A percentile compares a stretch with the other conserved stretches of the same genome.
phyloP scores from a whole-genome alignment of 768 basidiomycete genomes.

The Phaeotremella skinneri region DNA sequence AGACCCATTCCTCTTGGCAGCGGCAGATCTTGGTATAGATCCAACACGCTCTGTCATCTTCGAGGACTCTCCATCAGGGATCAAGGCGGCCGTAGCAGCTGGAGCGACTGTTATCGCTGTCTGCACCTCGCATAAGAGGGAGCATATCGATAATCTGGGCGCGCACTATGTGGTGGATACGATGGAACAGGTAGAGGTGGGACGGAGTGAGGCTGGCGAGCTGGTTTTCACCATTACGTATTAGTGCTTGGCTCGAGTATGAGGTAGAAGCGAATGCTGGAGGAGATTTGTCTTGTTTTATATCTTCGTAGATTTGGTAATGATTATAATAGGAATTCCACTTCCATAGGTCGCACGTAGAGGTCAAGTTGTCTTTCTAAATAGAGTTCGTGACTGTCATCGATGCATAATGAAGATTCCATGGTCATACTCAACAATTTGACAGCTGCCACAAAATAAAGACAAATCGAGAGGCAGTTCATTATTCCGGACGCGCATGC shows the following conservation, averaged over 20 bases:
- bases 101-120: slow-evolving; percentile 52
- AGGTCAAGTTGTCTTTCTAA: no score
- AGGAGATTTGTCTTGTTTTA: no score
- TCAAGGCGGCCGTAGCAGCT: slow-evolving; percentile 50
- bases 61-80: slow-evolving; percentile 52
- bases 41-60: slow-evolving; percentile 56
- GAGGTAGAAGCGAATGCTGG: not conserved
- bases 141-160: slow-evolving; percentile 33
- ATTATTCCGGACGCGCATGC: no score
- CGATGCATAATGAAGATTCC: no score
- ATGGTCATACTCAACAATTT: no score
- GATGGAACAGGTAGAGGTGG: slow-evolving; percentile 35
- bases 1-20: slow-evolving; percentile 52
- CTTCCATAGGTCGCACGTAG: no score
- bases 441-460: no score
- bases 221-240: slow-evolving; percentile 28
- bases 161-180: slow-evolving; percentile 38
- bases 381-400: no score
- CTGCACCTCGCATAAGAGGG: slow-evolving; percentile 49
- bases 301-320: no score
- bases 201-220: slow-evolving; percentile 17
- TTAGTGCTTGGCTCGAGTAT: slow-evolving; percentile 1
- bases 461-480: no score
- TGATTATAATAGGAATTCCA: no score
- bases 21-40: slow-evolving; percentile 50